Evolutionary conservation across 768 basidiomycete species (phyloP), one percentile per base, ranked within the genome.

Genomic region (Suillus sp.): DNA sequence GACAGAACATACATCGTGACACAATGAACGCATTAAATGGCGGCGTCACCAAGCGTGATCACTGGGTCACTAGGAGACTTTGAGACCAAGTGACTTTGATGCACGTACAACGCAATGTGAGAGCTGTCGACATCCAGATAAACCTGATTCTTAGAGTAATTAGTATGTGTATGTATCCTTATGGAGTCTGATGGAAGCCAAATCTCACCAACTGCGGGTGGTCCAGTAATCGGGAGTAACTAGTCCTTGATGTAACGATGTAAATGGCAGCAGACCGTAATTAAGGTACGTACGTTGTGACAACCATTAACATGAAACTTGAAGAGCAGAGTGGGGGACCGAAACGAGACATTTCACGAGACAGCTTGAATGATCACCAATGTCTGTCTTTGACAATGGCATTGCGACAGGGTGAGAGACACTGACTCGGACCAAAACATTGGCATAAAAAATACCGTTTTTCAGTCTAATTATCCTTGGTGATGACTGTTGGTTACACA

Each of bases 1-100:
- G 37, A 56, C 27, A 40, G 37, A 27, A 38, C 25, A 27, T 25
- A 40, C 18, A 40, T 13, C 10, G 22, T 20, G 18, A 57, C 38
- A 57, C 56, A 57, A 57, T 40, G 56, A 40, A 25, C 55, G 55
- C 37, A 37, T 22, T 37, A 18, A 56, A 56, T 4, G 37, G 25
- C 25, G 38, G 56, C 27, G 56, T 38, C 56, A 40, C 37, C 25
- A 40, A 20, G 38, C 1, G 38, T 40, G 34, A 35, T 34, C 32
- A 34, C 37, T 55, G 54, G 34, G 22, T 27, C 56, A 40, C 35
- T 40, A 53, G 32, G 25, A 57, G 10, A 37, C 22, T 25, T 56
- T 37, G 4, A 27, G 38, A 40, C 55, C 27, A 40, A 40, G 18
- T 40, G 22, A 11, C 25, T 57, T 57, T 27, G 5, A 40, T 40